phyloP scores from a whole-genome alignment of 768 basidiomycete species.

The Rhodosporidiobolus sp. region DNA sequence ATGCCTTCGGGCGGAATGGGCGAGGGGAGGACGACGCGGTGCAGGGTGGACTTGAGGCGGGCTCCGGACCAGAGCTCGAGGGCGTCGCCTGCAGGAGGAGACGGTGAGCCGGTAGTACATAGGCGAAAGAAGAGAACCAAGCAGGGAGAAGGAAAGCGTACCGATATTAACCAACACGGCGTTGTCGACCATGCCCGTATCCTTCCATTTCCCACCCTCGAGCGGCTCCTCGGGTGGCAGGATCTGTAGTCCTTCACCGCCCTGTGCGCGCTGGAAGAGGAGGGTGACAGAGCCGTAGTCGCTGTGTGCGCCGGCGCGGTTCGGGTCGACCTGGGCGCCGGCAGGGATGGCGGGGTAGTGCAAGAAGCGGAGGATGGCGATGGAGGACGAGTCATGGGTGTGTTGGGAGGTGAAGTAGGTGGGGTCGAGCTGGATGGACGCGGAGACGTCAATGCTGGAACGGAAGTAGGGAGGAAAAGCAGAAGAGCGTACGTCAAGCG shows the following conservation, averaged over 20 bases:
- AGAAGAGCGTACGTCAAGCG: slow-evolving; percentile 3
- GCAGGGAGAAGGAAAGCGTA: no score
- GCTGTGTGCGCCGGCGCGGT: slow-evolving; percentile 30
- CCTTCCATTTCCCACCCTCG: slow-evolving; percentile 22
- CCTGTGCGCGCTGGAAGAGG: slow-evolving; percentile 21
- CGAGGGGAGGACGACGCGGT: slow-evolving; percentile 32
- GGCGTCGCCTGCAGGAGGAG: slow-evolving; percentile 7
- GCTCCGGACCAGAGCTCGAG: slow-evolving; percentile 33
- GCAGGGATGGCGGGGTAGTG: slow-evolving; percentile 30
- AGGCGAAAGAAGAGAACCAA: no score
- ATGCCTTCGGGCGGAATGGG: slow-evolving; percentile 34
- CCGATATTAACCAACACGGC: slow-evolving; percentile 34
- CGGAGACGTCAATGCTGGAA: neutral
- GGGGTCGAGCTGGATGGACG: slow-evolving; percentile 4
- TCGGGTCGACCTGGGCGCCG: slow-evolving; percentile 22
- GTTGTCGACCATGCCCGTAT: slow-evolving; percentile 17
- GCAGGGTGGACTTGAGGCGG: slow-evolving; percentile 32
- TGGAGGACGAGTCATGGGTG: neutral
- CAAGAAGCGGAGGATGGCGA: slow-evolving; percentile 35
- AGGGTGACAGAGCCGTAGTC: slow-evolving; percentile 30
- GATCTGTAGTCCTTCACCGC: slow-evolving; percentile 36
- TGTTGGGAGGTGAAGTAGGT: slow-evolving; percentile 30
- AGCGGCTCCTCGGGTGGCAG: slow-evolving; percentile 20
- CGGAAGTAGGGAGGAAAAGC: no score
- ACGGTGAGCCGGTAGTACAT: no score